phyloP scores from a whole-genome alignment of 495 filamentous ascomycete genomes.

The Bacidia gigantensis region DNA sequence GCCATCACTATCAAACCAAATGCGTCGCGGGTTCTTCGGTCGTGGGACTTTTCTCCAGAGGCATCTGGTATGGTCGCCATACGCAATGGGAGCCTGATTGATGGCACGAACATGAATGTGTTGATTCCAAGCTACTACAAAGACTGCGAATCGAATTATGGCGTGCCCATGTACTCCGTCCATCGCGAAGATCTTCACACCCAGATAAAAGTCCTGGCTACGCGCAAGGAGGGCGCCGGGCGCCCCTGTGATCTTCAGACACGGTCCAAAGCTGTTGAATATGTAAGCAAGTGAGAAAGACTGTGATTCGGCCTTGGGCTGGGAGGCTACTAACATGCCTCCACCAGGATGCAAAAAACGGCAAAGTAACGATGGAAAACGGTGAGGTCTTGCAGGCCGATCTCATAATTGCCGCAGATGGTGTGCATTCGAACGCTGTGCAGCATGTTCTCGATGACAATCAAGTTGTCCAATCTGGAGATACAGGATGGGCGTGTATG shows the following conservation, averaged over 20 bases:
- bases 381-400: slow-evolving; percentile 20
- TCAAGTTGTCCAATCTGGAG: background rate
- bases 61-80: slow-evolving; percentile 4
- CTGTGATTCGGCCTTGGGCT: background rate
- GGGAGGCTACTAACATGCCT: background rate
- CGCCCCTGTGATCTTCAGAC: background rate
- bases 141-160: slow-evolving; percentile 2
- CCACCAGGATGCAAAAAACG: slow-evolving; percentile 9
- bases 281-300: background rate
- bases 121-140: slow-evolving; percentile 3
- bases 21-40: slow-evolving; percentile 4
- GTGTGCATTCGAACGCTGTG: slow-evolving; percentile 24
- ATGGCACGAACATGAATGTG: slow-evolving; percentile 3
- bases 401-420: slow-evolving; percentile 37
- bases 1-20: slow-evolving; percentile 7
- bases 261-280: background rate
- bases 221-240: background rate
- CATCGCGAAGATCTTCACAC: slow-evolving; percentile 42
- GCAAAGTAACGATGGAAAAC: slow-evolving; percentile 12
- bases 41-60: slow-evolving; percentile 7
- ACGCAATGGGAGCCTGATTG: background rate
- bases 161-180: slow-evolving; percentile 7
- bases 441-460: slow-evolving; percentile 3
- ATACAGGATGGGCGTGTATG: slow-evolving; percentile 6
- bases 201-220: slow-evolving; percentile 28